Base-by-base conservation (phyloP, 1,284 basidiomycete species). In the Microbotryomycetes sp. region DNA sequence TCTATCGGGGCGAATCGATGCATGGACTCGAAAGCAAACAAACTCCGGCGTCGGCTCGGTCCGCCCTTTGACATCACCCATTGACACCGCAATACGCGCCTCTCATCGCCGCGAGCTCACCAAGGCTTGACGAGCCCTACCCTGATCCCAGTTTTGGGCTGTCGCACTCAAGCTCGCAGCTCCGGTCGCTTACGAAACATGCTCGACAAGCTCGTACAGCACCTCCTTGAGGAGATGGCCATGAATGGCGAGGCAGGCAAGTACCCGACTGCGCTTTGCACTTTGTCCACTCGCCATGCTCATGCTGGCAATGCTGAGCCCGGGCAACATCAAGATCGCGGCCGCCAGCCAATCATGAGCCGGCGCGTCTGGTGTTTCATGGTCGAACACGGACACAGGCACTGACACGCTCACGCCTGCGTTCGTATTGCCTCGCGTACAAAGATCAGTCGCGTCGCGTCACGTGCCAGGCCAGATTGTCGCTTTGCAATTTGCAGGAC, bases 161-260 rank as follows among this genome's bases (percentile, higher is more conserved):
- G 41, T 45, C 11, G 41, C 11, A 45, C 13, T 11, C 41, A n/a
- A 45, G 41, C 41, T 11, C n/a, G n/a, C n/a, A n/a, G n/a, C n/a
- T n/a, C n/a, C n/a, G n/a, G n/a, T n/a, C n/a, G n/a, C 18, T 16
- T 2, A 35, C 7, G 27, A 23, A 56, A 23, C 5, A 69, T 60
- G 72, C 87, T 89, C 83, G 88, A 89, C 74, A 83, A 87, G 67
- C 82, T 89, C 57, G 75, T 89, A 45, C 82, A 83, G 64, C 82
- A 87, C 71, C 85, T 85, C 73, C 78, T 88, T 45, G 82, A 85
- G 57, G 85, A 90, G 74, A 79, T 90, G 24, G 82, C 87, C 7
- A 88, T 88, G 73, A 87, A 89, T 65, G 87, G 88, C n/a, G 87
- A 89, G 72, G 78, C 85, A 31, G 86, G 86, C 86, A 71, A 77